Evolutionary conservation across 176 grass and related monocot genomes (phyloP), one percentile per base, ranked within the genome.

Genomic region (Tuctoria greenei): DNA sequence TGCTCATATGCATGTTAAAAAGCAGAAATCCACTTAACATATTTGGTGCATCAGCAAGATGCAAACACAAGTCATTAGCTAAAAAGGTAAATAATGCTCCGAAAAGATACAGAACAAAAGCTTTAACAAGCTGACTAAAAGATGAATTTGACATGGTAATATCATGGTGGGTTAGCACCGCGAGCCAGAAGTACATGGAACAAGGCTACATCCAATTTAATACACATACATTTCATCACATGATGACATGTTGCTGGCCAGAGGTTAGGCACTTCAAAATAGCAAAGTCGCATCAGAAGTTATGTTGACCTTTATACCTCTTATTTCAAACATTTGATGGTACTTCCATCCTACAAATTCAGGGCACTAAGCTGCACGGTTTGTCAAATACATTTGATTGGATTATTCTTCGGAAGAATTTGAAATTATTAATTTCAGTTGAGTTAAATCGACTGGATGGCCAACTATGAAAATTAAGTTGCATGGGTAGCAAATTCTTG

Each of bases 101-200:
- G 73, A 10, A 78, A 79, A 66, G 31, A 13, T 45, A 14, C 10
- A 59, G 9, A 61, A 49, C 66, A 77, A 84, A 71, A 64, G 47
- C 20, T 47, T 78, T 84, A 55, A 72, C 49, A 77, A 23, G 16
- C 41, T 23, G 66, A 74, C 60, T 85, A 59, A 35, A 46, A 28
- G 20, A 39, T 58, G 26, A 17, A 61, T 2, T 16, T 24, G 25
- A 44, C 8, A 63, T 62, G 42, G 12, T 44, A 43, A 64, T 14
- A 71, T 39, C 17, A 34, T 54, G 5, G 9, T 10, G 27, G 40
- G 31, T 54, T 52, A 23, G 63, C 34, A 41, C 44, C 4, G 20
- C 52, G 73, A 18, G 5, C 38, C 10, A 10, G 64, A 61, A 46
- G 17, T 46, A 12, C 18, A 79, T 15, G 18, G 2, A 42, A 77